Evolutionary conservation across 345 rosid species (phyloP).

Genomic region (Kandelia obovata): DNA sequence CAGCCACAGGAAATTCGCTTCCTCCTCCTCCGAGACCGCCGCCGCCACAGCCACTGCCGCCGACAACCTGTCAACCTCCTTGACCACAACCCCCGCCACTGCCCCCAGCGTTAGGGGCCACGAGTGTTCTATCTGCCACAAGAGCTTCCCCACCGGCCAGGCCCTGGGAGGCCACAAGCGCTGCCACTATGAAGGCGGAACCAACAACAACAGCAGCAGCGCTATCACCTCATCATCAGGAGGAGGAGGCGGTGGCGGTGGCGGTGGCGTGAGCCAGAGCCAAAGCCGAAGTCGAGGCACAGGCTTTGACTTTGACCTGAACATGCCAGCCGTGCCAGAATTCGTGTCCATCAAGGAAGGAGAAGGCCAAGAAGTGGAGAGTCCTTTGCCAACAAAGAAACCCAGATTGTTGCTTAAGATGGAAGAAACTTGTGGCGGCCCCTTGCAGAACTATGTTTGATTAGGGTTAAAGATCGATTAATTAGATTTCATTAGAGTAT

Average conservation of each 20-base stretch:
- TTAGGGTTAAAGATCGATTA: too few relatives aligned
- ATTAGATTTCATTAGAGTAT: not conserved
- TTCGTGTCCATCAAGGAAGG: slow-evolving; percentile 5
- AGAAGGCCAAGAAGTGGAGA: slow-evolving; percentile 55
- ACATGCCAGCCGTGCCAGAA: slow-evolving; percentile 79
- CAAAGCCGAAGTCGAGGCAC: slow-evolving; percentile 48
- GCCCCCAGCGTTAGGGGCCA: slow-evolving; percentile 51
- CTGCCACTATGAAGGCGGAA: slow-evolving; percentile 83
- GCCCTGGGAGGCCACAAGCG: slow-evolving; percentile 98
- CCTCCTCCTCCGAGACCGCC: slow-evolving; percentile 8
- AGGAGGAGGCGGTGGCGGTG: slow-evolving; percentile 19
- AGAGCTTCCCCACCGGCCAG: slow-evolving; percentile 84
- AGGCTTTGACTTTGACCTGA: slow-evolving; percentile 59
- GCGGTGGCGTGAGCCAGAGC: slow-evolving; percentile 32
- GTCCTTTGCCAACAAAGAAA: slow-evolving; percentile 66
- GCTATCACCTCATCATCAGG: slow-evolving; percentile 13
- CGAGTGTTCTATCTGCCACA: slow-evolving; percentile 91
- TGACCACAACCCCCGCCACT: slow-evolving; percentile 10
- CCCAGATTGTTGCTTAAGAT: slow-evolving; percentile 38
- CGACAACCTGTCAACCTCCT: slow-evolving; percentile 15
- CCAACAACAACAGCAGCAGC: slow-evolving; percentile 12
- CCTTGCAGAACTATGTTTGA: slow-evolving; percentile 1
- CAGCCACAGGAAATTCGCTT: slow-evolving; percentile 65
- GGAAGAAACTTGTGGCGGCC: slow-evolving; percentile 9
- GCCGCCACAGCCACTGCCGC: slow-evolving; percentile 2